phyloP scores from a whole-genome alignment of 2,329 filamentous ascomycete species.

The Trichoderma polysporum region DNA sequence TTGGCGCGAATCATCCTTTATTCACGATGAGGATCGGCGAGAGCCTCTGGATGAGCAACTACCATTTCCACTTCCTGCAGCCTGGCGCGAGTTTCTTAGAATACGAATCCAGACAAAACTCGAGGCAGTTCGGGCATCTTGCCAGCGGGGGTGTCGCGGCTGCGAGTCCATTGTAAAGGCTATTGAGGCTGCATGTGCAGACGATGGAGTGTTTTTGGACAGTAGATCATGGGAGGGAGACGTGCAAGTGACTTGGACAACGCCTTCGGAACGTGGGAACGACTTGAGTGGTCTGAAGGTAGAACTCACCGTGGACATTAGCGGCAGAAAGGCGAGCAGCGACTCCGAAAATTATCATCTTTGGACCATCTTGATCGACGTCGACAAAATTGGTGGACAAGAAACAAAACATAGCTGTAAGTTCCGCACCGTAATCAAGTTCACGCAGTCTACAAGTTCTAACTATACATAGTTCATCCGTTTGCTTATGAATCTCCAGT shows the following conservation, averaged over 20 bases:
- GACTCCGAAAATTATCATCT: background rate
- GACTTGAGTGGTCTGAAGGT: background rate
- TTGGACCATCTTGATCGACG: constrained; percentile 3
- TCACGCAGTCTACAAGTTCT: background rate
- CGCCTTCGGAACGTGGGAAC: background rate
- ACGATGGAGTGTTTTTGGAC: constrained; percentile 1
- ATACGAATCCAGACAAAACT: background rate
- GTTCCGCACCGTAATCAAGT: background rate
- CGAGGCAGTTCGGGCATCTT: background rate
- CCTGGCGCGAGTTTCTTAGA: background rate
- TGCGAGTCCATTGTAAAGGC: background rate
- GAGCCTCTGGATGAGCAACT: constrained; percentile 11
- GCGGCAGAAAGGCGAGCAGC: background rate
- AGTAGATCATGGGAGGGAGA: background rate
- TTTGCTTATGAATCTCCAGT: background rate
- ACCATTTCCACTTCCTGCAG: background rate
- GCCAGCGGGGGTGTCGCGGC: constrained; percentile 1
- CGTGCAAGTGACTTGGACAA: background rate
- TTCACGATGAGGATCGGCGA: background rate
- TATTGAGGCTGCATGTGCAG: background rate
- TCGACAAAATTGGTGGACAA: background rate
- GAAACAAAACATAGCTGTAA: background rate
- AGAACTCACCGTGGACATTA: background rate
- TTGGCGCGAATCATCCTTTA: background rate
- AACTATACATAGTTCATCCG: background rate